phyloP scores from a whole-genome alignment of 164 flowering plant species.

The Houttuynia cordata region DNA sequence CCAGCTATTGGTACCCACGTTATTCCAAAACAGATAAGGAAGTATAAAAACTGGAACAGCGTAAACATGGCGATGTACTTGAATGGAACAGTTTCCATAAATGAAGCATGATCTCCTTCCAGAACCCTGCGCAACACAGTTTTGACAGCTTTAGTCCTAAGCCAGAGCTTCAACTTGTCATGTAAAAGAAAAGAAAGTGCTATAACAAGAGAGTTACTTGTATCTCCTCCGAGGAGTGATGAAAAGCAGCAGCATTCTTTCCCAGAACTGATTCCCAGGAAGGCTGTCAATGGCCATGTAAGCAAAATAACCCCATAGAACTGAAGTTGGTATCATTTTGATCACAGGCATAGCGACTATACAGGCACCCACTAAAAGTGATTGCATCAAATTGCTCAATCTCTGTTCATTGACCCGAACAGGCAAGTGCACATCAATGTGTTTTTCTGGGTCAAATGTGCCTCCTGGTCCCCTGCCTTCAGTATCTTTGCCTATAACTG shows the following conservation, averaged over 20 bases:
- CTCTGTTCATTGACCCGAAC: constrained; percentile 80
- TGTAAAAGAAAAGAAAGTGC: not conserved
- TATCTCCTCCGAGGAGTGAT: constrained; percentile 39
- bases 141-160: not conserved
- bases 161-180: not conserved
- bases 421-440: constrained; percentile 57
- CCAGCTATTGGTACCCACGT: constrained; percentile 92
- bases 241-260: constrained; percentile 53
- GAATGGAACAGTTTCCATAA: constrained; percentile 63
- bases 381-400: constrained; percentile 57
- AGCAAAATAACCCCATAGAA: constrained; percentile 68
- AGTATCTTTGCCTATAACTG: constrained; percentile 25
- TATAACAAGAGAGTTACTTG: constrained; percentile 31
- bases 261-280: constrained; percentile 84
- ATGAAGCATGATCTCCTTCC: constrained; percentile 55
- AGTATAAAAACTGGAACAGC: constrained; percentile 40
- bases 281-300: constrained; percentile 83
- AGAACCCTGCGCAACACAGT: constrained; percentile 35
- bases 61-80: constrained; percentile 48
- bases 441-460: constrained; percentile 55
- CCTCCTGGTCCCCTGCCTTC: constrained; percentile 14
- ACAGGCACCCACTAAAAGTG: constrained; percentile 40
- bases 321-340: constrained; percentile 47
- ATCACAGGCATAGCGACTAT: constrained; percentile 40
- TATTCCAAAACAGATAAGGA: constrained; percentile 58